Evolutionary conservation across 371 early-diverging fungal species (phyloP), one percentile per base, ranked within the genome.

Genomic region (Mortierella sp.): DNA sequence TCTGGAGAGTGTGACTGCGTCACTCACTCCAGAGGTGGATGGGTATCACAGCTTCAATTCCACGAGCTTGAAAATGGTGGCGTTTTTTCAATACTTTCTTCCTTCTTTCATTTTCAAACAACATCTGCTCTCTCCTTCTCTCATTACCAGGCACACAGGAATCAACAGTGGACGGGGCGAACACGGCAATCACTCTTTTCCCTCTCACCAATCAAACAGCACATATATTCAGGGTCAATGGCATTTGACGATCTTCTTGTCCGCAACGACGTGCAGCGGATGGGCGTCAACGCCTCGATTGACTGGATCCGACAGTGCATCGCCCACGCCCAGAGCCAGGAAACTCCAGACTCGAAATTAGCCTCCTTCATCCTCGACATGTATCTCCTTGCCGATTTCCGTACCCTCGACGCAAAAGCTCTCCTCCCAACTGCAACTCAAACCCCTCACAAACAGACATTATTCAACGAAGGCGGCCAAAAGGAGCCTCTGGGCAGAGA

Each of bases 301-400:
- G 82, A 82, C 74, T 86, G 86, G 86, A 86, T 72, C 43, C 76
- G 82, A 43, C 86, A 86, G 70, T 86, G 86, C 72, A 76, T 86
- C 73, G 72, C 67, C n/a, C 67, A 54, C 67, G 55, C 69, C 43
- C 73, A 69, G 14, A 79, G 50, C 44, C 74, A 48, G 21, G 48
- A 64, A 57, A n/a, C 71, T 44, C 64, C 79, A 55, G 31, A 70
- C 51, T 64, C 76, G 9, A 72, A 50, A 40, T 67, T 79, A 3
- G 77, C 79, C 44, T 37, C 74, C 21, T 79, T 79, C 46, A 71
- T 82, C 72, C 79, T 76, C 61, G 73, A 81, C 31, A 79, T 86
- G 80, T 82, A 86, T 34, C 86, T 86, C 51, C 82, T 86, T 40
- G 82, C 86, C 5, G 86, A 86, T 50, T 74, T 86, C 37, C 79